Evolutionary conservation across 176 grass and related monocot genomes (phyloP).

Genomic region (Neostapfia colusana): DNA sequence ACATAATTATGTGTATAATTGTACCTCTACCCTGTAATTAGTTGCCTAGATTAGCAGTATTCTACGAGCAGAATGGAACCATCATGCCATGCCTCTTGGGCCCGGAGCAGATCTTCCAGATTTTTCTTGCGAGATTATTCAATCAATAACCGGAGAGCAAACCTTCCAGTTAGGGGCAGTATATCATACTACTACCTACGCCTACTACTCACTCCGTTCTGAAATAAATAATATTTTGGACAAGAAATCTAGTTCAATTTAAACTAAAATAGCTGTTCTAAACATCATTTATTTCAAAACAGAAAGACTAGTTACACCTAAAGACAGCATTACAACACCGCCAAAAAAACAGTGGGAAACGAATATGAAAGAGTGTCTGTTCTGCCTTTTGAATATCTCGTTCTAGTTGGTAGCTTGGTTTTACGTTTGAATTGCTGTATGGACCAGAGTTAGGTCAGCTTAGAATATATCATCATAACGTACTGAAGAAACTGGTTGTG

Average conservation of each 20-base stretch:
- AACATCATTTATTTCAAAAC: no score
- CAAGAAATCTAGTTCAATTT: no score
- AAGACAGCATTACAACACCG: not conserved
- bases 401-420: not conserved
- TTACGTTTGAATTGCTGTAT: not conserved
- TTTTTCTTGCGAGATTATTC: no score
- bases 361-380: not conserved
- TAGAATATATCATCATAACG: no score
- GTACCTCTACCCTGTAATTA: slow-evolving; percentile 35
- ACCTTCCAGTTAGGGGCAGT: not conserved
- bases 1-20: slow-evolving; percentile 7
- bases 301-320: slow-evolving; percentile 1
- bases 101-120: not conserved
- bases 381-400: no score
- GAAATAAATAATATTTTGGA: no score
- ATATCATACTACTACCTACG: not conserved
- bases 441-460: not conserved
- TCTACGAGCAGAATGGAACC: slow-evolving; percentile 21
- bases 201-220: no score
- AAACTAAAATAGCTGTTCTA: no score
- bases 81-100: slow-evolving; percentile 14
- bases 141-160: no score
- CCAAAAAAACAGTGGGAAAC: slow-evolving; percentile 1
- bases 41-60: slow-evolving; percentile 22
- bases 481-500: no score